phyloP scores from a whole-genome alignment of 2,329 filamentous ascomycete genomes.

The Penicillium griseofulvum region DNA sequence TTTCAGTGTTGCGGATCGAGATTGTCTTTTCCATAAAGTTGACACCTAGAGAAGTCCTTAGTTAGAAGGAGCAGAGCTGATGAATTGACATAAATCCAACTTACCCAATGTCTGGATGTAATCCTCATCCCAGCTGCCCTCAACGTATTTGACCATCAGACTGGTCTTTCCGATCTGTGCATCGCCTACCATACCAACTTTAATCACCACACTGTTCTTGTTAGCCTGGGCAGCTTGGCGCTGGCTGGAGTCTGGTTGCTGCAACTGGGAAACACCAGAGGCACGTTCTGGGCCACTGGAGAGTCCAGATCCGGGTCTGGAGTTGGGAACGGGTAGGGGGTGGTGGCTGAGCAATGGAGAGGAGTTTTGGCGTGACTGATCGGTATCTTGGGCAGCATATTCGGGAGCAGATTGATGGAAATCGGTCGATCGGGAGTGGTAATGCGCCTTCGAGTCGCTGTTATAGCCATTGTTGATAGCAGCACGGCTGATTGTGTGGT shows the following conservation, averaged over 20 bases:
- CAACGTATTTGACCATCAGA: conserved; percentile 99
- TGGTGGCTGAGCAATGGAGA: conserved; percentile 43
- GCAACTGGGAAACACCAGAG: conserved; percentile 49
- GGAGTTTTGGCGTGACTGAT: conserved; percentile 42
- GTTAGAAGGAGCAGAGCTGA: neutral
- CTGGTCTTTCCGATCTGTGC: conserved; percentile 99
- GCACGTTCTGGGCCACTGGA: conserved; percentile 43
- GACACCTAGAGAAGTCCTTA: conserved; percentile 60
- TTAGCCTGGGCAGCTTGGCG: conserved; percentile 44
- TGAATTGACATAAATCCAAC: conserved; percentile 15
- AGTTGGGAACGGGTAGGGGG: conserved; percentile 37
- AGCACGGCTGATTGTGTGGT: conserved; percentile 32
- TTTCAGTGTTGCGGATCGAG: conserved; percentile 97
- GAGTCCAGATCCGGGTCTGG: conserved; percentile 52
- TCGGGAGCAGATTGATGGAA: conserved; percentile 35
- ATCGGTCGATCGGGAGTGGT: conserved; percentile 44
- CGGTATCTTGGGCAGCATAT: conserved; percentile 48
- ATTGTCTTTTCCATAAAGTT: conserved; percentile 99
- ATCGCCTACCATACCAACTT: conserved; percentile 99
- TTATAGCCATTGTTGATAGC: conserved; percentile 39
- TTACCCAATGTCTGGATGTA: conserved; percentile 94
- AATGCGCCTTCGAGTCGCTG: conserved; percentile 50
- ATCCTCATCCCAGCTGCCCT: conserved; percentile 99
- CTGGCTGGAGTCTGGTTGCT: conserved; percentile 47
- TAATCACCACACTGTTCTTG: conserved; percentile 81